phyloP scores from a whole-genome alignment of 306 rosid species.

The Citrullus mucosospermus region DNA sequence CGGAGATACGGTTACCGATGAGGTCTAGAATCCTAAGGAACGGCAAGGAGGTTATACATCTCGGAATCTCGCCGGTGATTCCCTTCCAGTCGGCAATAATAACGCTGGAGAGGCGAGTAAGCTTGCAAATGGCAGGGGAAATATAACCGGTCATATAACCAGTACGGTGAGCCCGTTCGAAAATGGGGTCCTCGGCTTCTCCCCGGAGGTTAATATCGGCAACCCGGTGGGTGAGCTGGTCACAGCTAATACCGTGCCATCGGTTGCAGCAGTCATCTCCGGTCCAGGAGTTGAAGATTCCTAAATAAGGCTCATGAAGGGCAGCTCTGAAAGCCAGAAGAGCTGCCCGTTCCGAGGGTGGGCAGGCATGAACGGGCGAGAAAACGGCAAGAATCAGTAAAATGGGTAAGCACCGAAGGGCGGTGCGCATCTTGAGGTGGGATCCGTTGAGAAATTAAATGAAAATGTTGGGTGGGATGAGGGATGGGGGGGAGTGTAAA shows the following conservation, averaged over 20 bases:
- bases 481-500: no score
- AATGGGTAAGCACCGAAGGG: background rate
- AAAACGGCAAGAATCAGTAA: conserved; percentile 2
- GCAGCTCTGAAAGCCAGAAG: conserved; percentile 57
- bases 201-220: conserved; percentile 94
- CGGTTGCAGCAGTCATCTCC: conserved; percentile 70
- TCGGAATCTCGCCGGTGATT: conserved; percentile 78
- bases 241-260: conserved; percentile 91
- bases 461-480: background rate
- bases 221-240: conserved; percentile 40
- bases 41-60: conserved; percentile 45
- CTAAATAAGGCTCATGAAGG: conserved; percentile 50
- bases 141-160: conserved; percentile 83
- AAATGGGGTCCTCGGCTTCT: conserved; percentile 71
- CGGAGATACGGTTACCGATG: conserved; percentile 61
- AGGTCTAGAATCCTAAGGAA: conserved; percentile 81
- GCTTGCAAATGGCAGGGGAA: conserved; percentile 59
- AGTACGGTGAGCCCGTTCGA: conserved; percentile 36
- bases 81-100: conserved; percentile 91
- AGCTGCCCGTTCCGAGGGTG: conserved; percentile 62
- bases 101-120: conserved; percentile 55
- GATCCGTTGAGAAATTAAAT: background rate
- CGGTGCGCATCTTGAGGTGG: conserved; percentile 16
- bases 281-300: conserved; percentile 72
- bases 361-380: conserved; percentile 35